Base-by-base conservation (phyloP, 2,329 filamentous ascomycete species). In the Colletotrichum tropicale region DNA sequence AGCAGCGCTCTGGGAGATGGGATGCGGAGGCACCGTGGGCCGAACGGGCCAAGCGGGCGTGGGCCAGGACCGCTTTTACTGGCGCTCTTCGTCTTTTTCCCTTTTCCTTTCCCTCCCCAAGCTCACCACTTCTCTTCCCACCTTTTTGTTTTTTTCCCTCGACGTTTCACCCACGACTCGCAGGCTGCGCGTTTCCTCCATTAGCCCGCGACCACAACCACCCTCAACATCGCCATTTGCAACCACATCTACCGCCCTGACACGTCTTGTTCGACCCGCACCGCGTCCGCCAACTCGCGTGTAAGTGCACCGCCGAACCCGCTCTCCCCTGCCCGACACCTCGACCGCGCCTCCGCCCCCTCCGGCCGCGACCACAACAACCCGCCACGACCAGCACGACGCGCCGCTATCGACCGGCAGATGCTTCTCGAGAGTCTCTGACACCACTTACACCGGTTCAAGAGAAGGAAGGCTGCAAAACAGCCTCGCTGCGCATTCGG, bases 401-500 rank as follows among this genome's bases (percentile, higher is more conserved):
- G 77, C 78, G 79, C 80, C 75, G 72, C 77, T 70, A 55, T 75
- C 78, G 74, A 75, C 77, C 71, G 76, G 48, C 71, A 38, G 66
- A 75, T 75, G 65, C 18, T 55, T 52, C 38, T 32, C 32, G 67
- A 28, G 13, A 26, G 30, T 30, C 28, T 68, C 28, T 62, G 60
- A 38, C 52, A 66, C 55, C 38, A 73, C 73, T 36, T 66, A 68
- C 21, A 73, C 43, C 62, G 60, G 65, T 58, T 69, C 21, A 66
- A 67, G 68, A 70, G 26, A 70, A 78, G 75, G 79, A 80, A 83
- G 81, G 80, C 83, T 84, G 82, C 82, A 80, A 79, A 80, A 82
- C 81, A 86, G 85, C 84, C 86, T 85, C 85, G 83, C 83, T 85
- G 83, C 83, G 76, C 69, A 56, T 56, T 72, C 38, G 52, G 60